Evolutionary conservation across 208 protist species (phyloP), one percentile per base, ranked within the genome.

Genomic region (Angomonas ambiguus): DNA sequence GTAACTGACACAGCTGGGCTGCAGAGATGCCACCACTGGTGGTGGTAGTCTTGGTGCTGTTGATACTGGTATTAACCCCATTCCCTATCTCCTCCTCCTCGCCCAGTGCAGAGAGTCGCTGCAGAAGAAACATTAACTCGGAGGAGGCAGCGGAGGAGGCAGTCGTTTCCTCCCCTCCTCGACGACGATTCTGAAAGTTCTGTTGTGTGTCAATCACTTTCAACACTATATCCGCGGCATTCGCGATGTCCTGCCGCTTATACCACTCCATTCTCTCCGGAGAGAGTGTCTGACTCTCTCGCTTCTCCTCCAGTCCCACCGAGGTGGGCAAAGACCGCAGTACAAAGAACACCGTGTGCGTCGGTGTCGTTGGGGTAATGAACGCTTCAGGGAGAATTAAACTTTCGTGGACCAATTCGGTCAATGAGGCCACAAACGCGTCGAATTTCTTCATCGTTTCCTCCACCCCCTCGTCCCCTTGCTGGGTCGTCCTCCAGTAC

Each of bases 1-100:
- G 88, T 20, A 95, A 69, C 58, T 91, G 85, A 24, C 68, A 67
- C 10, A 89, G 67, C 28, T 80, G 80, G 31, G 84, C 69, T 51
- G 75, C 88, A 48, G 72, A 77, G 3, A 76, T 74, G n/a, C 13
- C 42, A 49, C 32, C 33, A 30, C 16, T 45, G 16, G 11, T 45
- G 38, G 8, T 45, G 16, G 8, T 45, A 45, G 8, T 45, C 8
- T 45, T 45, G 16, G 8, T 45, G 38, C 16, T 45, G 38, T 8
- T 30, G 16, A 6, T 32, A 13, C 27, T 28, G 10, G 32, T 3
- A 18, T 28, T 27, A 3, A 53, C 11, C 35, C 51, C 67, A 20
- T n/a, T n/a, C n/a, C 32, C 22, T 11, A n/a, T n/a, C 48, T 53
- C 2, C 22, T 59, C 16, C 22, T 35, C 35, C 18, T 2, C 60